phyloP scores from a whole-genome alignment of 2,329 filamentous ascomycete genomes.

The Penicillium janthinellum region DNA sequence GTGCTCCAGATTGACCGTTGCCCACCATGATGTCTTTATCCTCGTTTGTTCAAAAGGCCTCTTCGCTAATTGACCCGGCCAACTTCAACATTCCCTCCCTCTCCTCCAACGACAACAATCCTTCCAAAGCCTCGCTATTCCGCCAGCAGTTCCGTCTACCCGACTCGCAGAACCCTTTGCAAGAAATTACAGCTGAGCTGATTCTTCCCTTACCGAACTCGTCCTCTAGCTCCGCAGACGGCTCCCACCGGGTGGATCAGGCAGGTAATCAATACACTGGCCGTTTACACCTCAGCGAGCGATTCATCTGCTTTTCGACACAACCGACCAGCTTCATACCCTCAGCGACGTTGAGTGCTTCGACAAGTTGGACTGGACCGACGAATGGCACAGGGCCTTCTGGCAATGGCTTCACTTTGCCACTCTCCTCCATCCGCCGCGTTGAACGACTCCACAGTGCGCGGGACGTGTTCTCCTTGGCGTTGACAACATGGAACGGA shows the following conservation, averaged over 20 bases:
- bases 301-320: constrained; percentile 95
- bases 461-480: constrained; percentile 87
- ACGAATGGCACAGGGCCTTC: constrained; percentile 90
- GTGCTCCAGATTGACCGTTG: constrained; percentile 8
- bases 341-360: constrained; percentile 75
- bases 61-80: constrained; percentile 90
- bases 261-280: constrained; percentile 84
- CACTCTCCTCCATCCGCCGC: constrained; percentile 84
- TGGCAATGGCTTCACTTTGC: constrained; percentile 93
- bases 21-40: constrained; percentile 64
- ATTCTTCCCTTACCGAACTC: constrained; percentile 74
- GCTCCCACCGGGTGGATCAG: constrained; percentile 58
- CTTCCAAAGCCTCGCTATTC: constrained; percentile 90
- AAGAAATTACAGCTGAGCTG: constrained; percentile 95
- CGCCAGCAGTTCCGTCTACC: constrained; percentile 96
- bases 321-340: constrained; percentile 84
- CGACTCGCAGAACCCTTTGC: constrained; percentile 85
- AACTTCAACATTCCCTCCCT: constrained; percentile 74
- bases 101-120: constrained; percentile 73
- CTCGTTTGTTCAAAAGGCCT: constrained; percentile 91
- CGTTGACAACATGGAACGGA: constrained; percentile 92
- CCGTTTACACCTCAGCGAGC: constrained; percentile 89
- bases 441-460: constrained; percentile 93
- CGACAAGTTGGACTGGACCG: constrained; percentile 84
- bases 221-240: constrained; percentile 62